Evolutionary conservation across 345 rosid species (phyloP), one percentile per base, ranked within the genome.

Genomic region (Gossypium ekmanianum): DNA sequence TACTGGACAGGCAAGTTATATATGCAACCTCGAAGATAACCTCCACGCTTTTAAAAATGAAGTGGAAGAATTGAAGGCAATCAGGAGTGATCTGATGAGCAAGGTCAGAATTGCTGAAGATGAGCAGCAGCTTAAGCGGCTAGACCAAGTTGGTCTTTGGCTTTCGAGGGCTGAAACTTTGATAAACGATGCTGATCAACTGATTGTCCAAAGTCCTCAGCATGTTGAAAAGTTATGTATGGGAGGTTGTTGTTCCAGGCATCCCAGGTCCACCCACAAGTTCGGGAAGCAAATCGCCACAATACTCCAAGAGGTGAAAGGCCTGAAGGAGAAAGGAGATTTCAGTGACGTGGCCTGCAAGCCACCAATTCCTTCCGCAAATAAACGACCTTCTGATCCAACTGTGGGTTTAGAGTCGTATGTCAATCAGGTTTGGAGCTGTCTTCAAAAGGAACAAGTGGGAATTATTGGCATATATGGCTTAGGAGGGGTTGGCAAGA

Each of bases 401-500:
- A n/a, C 47, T 1, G 41, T 54, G 4, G 76, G 80, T 12, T n/a
- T 71, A 63, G 71, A 77, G n/a, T 16, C n/a, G 14, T 22, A 2
- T 3, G 55, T 72, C 27, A 29, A 14, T 5, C 26, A 17, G 26
- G 66, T 55, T 0, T 54, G 66, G 67, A 52, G 26, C 0, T n/a
- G 0, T 14, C 24, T 65, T 24, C 2, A 17, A 17, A 20, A 27
- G 12, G 12, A 58, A n/a, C n/a, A 12, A 1, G 48, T 66, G 2
- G 39, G 51, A 13, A 45, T n/a, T 6, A 17, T 73, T 2, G 80
- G 80, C 14, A 2, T 77, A 41, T 59, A 76, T n/a, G 79, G 79
- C 11, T 20, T 48, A 20, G 79, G 75, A 0, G 79, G 75, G 20
- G 70, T 78, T 9, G 81, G 81, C 44, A 78, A 78, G 52, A 78